Evolutionary conservation across 192 early-diverging fungal species (phyloP), one percentile per base, ranked within the genome.

Genomic region (Kappamyces sp.): DNA sequence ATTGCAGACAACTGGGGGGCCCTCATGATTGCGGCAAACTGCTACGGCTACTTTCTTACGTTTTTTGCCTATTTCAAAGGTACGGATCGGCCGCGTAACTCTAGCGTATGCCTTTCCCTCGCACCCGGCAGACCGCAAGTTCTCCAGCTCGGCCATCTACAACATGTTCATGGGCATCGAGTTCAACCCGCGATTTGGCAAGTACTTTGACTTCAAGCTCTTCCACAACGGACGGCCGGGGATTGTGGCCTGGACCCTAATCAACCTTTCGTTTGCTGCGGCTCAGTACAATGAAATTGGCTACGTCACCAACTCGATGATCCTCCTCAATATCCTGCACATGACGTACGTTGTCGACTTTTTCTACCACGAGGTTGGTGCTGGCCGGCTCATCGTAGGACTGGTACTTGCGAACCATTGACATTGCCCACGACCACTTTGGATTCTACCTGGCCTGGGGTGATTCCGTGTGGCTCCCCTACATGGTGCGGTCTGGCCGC

Each of bases 361-460:
- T 67, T 90, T 90, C 75, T 79, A 77, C 65, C 74, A 86, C 64
- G 88, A 90, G 75, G 23, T 23, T 23, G 23, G 23, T 23, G 23
- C 23, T 23, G 23, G 23, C 23, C 23, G 23, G 23, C 23, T 23
- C 23, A 23, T 23, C 23, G 23, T 23, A 23, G 23, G 87, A 90
- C 72, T 90, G 88, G 88, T 90, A 90, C 73, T 74, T 90, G 44
- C 64, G 88, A 47, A 90, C 88, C 42, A 89, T 90, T 64, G 84
- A 90, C 67, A 89, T 90, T 60, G 79, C 78, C 52, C 88, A 90
- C 68, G 88, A 90, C 66, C 88, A 90, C 72, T 89, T 90, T 69
- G 88, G 88, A 33, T 90, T 87, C 73, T 89, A 90, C 73, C 76
- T 90, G 32, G 84, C 86, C 15, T 90, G 87, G 87, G 87, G 87